These are phyloP conservation scores for Bertia moriformis DNA, from an alignment of 2,329 filamentous ascomycete species.

Conservation along the genomic window DNA sequence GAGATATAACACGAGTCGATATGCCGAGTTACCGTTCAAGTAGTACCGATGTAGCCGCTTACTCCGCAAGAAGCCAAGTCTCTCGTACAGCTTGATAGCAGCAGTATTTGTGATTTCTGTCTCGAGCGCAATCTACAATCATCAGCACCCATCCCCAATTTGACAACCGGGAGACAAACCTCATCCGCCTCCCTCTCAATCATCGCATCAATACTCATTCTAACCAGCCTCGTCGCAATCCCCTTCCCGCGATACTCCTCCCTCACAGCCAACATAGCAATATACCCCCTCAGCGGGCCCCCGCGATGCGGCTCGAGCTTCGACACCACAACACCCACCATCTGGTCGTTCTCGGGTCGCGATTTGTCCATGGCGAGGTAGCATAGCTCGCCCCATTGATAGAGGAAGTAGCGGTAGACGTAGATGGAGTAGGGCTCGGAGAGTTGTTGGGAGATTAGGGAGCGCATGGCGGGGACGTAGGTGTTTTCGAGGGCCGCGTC, in stretches of 20 bases:
- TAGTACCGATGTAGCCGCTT: slow-evolving; percentile 94
- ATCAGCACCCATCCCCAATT: not conserved
- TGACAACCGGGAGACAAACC: slow-evolving; percentile 7
- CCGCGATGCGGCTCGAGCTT: slow-evolving; percentile 81
- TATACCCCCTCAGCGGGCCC: slow-evolving; percentile 70
- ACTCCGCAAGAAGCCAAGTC: slow-evolving; percentile 77
- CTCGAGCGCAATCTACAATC: slow-evolving; percentile 63
- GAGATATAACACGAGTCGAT: slow-evolving; percentile 69
- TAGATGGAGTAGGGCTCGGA: slow-evolving; percentile 99
- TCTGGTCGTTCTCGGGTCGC: not conserved
- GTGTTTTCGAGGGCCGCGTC: slow-evolving; percentile 42
- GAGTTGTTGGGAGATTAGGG: slow-evolving; percentile 86
- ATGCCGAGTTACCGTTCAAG: slow-evolving; percentile 88
- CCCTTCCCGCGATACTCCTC: slow-evolving; percentile 68
- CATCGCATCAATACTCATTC: slow-evolving; percentile 85
- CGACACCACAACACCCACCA: slow-evolving; percentile 74
- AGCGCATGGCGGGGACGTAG: slow-evolving; percentile 73
- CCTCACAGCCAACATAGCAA: slow-evolving; percentile 93
- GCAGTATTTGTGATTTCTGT: slow-evolving; percentile 86
- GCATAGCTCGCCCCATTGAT: slow-evolving; percentile 95
- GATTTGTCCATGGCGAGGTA: slow-evolving; percentile 55
- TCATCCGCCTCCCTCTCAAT: slow-evolving; percentile 71
- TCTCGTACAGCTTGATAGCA: slow-evolving; percentile 83
- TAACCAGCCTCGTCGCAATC: slow-evolving; percentile 79
- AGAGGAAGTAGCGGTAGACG: slow-evolving; percentile 94